Conservation (phyloP, 1,139 yeast species). For the Pichia inconspicua region DNA sequence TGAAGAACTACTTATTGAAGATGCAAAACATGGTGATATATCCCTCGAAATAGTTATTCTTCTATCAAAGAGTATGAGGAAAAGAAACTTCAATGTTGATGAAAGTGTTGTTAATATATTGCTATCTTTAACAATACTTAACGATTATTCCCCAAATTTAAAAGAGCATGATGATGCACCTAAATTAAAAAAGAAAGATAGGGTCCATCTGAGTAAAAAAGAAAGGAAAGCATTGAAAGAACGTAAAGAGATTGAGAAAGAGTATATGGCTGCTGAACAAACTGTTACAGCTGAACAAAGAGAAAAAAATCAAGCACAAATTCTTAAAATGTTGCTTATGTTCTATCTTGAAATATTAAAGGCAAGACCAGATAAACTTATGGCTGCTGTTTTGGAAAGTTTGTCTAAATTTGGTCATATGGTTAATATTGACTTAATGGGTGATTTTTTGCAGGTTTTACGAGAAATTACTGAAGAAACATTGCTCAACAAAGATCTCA, state of each 20-base stretch:
- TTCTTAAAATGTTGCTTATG: conserved; percentile 62
- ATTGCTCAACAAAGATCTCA: conserved; percentile 25
- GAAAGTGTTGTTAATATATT: conserved; percentile 73
- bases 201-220: conserved; percentile 82
- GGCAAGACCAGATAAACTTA: conserved; percentile 53
- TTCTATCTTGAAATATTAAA: conserved; percentile 73
- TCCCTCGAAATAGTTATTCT: conserved; percentile 66
- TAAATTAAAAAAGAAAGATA: conserved; percentile 70
- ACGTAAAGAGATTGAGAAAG: conserved; percentile 79
- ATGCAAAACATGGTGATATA: conserved; percentile 68
- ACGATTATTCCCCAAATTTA: conserved; percentile 71
- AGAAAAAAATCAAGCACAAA: conserved; percentile 77
- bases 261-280: conserved; percentile 78
- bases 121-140: conserved; percentile 63
- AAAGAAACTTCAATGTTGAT: conserved; percentile 72
- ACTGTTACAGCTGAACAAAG: conserved; percentile 82
- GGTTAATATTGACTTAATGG: conserved; percentile 85
- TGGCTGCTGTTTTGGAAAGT: conserved; percentile 88
- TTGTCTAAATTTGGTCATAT: conserved; percentile 83
- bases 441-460: conserved; percentile 84
- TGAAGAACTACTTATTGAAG: conserved; percentile 57
- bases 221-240: conserved; percentile 85
- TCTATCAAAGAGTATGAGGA: conserved; percentile 61
- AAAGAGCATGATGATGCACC: conserved; percentile 35
- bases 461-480: conserved; percentile 53